Conservation (phyloP, 371 early-diverging fungal species). For the Circinella minor region DNA sequence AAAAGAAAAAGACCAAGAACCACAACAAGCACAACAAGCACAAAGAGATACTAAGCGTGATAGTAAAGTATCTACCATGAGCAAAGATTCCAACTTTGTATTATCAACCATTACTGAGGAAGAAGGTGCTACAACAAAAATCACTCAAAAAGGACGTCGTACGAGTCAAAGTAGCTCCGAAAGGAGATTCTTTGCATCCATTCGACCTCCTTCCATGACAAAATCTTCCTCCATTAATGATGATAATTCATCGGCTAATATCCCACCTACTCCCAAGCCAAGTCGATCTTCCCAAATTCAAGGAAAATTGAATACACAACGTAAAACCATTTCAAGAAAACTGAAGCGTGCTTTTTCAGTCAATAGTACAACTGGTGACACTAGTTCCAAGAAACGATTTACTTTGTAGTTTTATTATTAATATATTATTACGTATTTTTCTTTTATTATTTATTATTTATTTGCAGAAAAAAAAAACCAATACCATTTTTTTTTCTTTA, state of each 20-base stretch:
- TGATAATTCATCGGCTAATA: not conserved
- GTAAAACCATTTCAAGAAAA: constrained; percentile 12
- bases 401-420: constrained; percentile 1
- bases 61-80: constrained; percentile 19
- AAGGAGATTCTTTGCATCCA: not conserved
- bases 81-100: constrained; percentile 12
- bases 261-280: constrained; percentile 14
- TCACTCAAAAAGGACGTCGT: not conserved
- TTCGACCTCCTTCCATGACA: not conserved
- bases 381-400: constrained; percentile 4
- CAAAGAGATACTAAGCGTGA: constrained; percentile 10
- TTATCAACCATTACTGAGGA: constrained; percentile 10
- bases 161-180: constrained; percentile 6
- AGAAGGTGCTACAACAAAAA: not conserved
- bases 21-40: not conserved
- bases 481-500: not conserved
- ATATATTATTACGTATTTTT: no score
- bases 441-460: not conserved
- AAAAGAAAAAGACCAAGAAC: not conserved
- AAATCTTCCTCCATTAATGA: not conserved
- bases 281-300: constrained; percentile 18
- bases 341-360: constrained; percentile 20
- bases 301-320: constrained; percentile 6
- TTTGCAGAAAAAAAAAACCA: not conserved
- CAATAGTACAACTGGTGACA: not conserved